phyloP scores from a whole-genome alignment of 345 rosid species.

The Gossypium thurberi region DNA sequence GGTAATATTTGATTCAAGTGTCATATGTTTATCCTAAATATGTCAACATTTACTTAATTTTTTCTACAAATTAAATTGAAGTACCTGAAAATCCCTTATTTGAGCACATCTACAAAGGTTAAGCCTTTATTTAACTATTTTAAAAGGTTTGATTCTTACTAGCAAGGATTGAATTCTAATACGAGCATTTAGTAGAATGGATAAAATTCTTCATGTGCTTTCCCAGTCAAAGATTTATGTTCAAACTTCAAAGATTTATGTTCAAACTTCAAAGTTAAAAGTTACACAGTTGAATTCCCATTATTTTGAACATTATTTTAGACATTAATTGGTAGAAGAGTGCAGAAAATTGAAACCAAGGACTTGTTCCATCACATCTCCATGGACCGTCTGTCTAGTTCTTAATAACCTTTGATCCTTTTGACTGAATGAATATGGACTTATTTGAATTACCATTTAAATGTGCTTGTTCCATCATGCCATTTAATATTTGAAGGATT shows the following conservation, averaged over 20 bases:
- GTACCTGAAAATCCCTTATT: too few relatives aligned
- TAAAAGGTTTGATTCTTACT: accelerated
- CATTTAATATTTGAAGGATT: neutral
- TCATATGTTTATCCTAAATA: too few relatives aligned
- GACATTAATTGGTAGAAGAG: neutral
- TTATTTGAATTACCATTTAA: neutral
- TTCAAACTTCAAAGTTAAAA: neutral
- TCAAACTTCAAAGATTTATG: conserved; percentile 1
- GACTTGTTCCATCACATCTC: neutral
- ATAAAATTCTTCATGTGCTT: too few relatives aligned
- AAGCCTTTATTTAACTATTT: too few relatives aligned
- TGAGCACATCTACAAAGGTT: accelerated
- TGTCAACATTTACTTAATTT: too few relatives aligned
- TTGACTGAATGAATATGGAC: neutral
- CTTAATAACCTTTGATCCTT: neutral
- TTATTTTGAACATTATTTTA: neutral
- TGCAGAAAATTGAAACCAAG: neutral
- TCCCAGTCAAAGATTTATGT: neutral
- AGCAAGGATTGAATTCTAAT: too few relatives aligned
- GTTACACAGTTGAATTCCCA: neutral
- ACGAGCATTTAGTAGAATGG: neutral
- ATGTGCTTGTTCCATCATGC: neutral
- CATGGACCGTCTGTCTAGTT: too few relatives aligned
- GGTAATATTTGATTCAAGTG: too few relatives aligned
- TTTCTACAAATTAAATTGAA: too few relatives aligned